Percentiles rank a stretch among this genome's conserved stretches.
phyloP scores from a whole-genome alignment of 2,329 filamentous ascomycete species.

The Xylaria digitata region DNA sequence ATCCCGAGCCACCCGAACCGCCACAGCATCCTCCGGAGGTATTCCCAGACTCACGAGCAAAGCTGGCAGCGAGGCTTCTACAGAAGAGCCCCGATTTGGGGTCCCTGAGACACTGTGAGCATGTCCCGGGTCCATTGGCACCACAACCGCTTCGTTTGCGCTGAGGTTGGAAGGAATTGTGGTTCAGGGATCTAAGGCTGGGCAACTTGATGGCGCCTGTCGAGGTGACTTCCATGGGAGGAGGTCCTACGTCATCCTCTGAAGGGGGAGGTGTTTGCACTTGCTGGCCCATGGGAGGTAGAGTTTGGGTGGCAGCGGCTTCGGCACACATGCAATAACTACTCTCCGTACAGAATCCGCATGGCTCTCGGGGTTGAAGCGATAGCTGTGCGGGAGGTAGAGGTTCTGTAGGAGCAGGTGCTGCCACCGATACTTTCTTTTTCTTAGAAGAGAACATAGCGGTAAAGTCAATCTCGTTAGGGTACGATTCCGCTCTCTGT shows the following conservation, averaged over 20 bases:
- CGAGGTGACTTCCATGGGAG: slow-evolving; percentile 69
- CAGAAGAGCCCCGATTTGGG: slow-evolving; percentile 86
- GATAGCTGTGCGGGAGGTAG: slow-evolving; percentile 39
- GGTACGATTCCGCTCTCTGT: slow-evolving; percentile 60
- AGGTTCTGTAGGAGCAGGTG: slow-evolving; percentile 47
- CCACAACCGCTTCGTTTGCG: slow-evolving; percentile 60
- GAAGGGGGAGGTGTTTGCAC: slow-evolving; percentile 68
- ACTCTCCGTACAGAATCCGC: slow-evolving; percentile 85
- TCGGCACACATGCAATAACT: slow-evolving; percentile 87
- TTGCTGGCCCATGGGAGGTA: slow-evolving; percentile 59
- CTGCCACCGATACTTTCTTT: slow-evolving; percentile 53
- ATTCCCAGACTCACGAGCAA: slow-evolving; percentile 56
- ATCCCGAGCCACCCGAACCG: slow-evolving; percentile 68
- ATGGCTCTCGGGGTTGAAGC: slow-evolving; percentile 71
- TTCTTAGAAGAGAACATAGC: slow-evolving; percentile 66
- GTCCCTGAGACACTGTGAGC: slow-evolving; percentile 80
- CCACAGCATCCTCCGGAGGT: slow-evolving; percentile 68
- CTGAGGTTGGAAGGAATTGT: slow-evolving; percentile 43
- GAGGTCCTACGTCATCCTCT: slow-evolving; percentile 69
- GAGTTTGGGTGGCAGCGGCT: slow-evolving; percentile 53
- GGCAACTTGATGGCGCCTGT: slow-evolving; percentile 72
- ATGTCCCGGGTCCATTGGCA: slow-evolving; percentile 79
- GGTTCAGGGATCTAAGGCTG: slow-evolving; percentile 52
- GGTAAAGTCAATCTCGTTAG: slow-evolving; percentile 80
- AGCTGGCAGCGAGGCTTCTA: slow-evolving; percentile 78